Conservation (phyloP, 2,329 filamentous ascomycete genomes). For the Hansfordia pulvinata region DNA sequence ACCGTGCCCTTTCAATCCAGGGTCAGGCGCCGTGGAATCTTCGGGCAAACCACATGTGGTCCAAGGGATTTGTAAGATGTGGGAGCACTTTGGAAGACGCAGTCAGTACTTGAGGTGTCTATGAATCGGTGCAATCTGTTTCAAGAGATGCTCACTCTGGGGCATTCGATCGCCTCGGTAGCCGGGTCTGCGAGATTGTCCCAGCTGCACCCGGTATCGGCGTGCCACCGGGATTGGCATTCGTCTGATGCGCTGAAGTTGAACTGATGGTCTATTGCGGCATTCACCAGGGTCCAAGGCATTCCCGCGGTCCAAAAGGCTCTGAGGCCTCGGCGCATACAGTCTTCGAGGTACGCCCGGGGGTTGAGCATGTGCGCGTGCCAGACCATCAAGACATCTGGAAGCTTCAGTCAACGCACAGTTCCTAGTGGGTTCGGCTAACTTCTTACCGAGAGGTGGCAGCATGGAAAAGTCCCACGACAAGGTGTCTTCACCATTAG, state of each 20-base stretch:
- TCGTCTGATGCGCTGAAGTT: slow-evolving; percentile 34
- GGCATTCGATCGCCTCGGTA: slow-evolving; percentile 38
- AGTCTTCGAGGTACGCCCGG: slow-evolving; percentile 60
- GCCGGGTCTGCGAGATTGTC: slow-evolving; percentile 38
- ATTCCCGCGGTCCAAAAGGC: slow-evolving; percentile 48
- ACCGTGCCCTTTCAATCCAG: slow-evolving; percentile 33
- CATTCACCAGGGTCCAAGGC: slow-evolving; percentile 49
- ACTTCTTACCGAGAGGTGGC: slow-evolving; percentile 41
- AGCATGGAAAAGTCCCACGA: slow-evolving; percentile 27
- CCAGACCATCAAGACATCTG: slow-evolving; percentile 68
- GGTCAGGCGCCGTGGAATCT: slow-evolving; percentile 17
- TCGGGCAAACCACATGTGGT: slow-evolving; percentile 33
- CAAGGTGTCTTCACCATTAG: slow-evolving; percentile 11
- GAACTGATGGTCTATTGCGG: slow-evolving; percentile 44
- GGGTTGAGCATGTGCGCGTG: slow-evolving; percentile 72
- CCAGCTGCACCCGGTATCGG: slow-evolving; percentile 39
- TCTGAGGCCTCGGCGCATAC: slow-evolving; percentile 40
- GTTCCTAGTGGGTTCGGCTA: slow-evolving; percentile 2
- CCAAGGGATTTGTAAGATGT: slow-evolving; percentile 52
- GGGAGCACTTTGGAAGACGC: too few species aligned
- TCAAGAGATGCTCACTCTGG: slow-evolving; percentile 16
- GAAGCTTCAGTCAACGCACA: slow-evolving; percentile 10
- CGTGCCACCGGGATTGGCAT: slow-evolving; percentile 31
- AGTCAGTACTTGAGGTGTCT: too few species aligned
- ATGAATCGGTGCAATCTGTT: too few species aligned